Evolutionary conservation across 139 green algal species (phyloP), one percentile per base, ranked within the genome.

Genomic region (Chlorella sp.): DNA sequence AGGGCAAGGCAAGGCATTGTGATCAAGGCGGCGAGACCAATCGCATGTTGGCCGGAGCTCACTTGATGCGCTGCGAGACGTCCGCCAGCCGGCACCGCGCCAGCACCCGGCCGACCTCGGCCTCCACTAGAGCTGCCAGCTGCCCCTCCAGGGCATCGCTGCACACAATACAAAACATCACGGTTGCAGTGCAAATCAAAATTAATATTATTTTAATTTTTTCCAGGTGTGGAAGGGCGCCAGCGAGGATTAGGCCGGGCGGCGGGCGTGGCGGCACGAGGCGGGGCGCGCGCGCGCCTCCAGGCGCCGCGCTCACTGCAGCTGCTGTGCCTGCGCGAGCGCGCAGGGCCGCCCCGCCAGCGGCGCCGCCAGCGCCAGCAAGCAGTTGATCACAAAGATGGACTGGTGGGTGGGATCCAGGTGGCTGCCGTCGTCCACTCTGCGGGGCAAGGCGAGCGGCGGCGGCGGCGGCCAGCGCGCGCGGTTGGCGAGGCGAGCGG

Each of bases 381-480:
- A 58, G 84, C 90, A 95, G 85, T 97, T 97, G 68, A 95, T 79
- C 2, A 93, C 38, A 83, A 90, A 96, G 19, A 93, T 74, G 36
- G 68, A 72, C 62, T 87, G 86, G 3, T 89, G 83, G 8, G 67
- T 66, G 35, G 88, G 90, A 73, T 89, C 84, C 67, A 92, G 50
- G 25, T 83, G 81, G 5, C 51, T 35, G 14, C 58, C 75, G 46
- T 86, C 84, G 41, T 91, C 88, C 56, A 93, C 79, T 35, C 84
- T 80, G 72, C 51, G 42, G 2, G 29, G 25, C n/a, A n/a, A n/a
- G n/a, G n/a, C n/a, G n/a, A n/a, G n/a, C n/a, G n/a, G n/a, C n/a
- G n/a, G n/a, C n/a, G n/a, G n/a, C n/a, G n/a, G n/a, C n/a, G n/a
- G n/a, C n/a, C n/a, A n/a, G n/a, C n/a, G n/a, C n/a, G n/a, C n/a